Percentiles rank a stretch among this genome's conserved stretches.
phyloP scores from a whole-genome alignment of 495 filamentous ascomycete species.

The Hypomontagnella monticulosa region DNA sequence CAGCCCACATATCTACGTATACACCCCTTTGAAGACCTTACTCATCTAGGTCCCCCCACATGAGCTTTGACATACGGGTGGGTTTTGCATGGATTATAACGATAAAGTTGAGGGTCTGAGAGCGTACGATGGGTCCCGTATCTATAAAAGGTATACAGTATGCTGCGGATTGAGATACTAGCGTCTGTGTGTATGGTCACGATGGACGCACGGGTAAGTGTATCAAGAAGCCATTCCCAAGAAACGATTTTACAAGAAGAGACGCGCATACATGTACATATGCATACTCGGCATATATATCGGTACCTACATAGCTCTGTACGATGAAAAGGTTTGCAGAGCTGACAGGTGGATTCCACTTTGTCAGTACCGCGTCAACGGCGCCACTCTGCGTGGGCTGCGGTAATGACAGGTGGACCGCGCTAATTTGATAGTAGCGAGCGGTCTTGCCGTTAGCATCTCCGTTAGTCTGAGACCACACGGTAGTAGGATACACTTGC shows the following conservation, averaged over 20 bases:
- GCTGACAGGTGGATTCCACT: constrained; percentile 18
- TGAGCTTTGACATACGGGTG: constrained; percentile 2
- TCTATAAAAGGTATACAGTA: constrained; percentile 12
- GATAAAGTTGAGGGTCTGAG: constrained; percentile 21
- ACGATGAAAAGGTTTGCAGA: not conserved
- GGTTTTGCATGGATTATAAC: constrained; percentile 11
- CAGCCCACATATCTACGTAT: not conserved
- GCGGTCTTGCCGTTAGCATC: constrained; percentile 13
- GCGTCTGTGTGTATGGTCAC: constrained; percentile 9
- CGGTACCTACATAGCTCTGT: too few species aligned
- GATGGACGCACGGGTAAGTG: not conserved
- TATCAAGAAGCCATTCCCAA: constrained; percentile 9
- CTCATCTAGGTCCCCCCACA: constrained; percentile 11
- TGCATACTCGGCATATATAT: not conserved
- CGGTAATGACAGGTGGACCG: constrained; percentile 16
- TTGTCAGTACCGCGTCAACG: constrained; percentile 3
- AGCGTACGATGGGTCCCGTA: not conserved
- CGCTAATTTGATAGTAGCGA: constrained; percentile 11
- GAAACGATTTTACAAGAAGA: not conserved
- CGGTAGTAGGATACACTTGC: constrained; percentile 4
- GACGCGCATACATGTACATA: not conserved
- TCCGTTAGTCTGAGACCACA: constrained; percentile 1
- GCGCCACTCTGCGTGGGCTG: constrained; percentile 13
- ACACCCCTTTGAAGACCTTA: constrained; percentile 1
- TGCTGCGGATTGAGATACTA: not conserved